Evolutionary conservation across 2,329 filamentous ascomycete genomes (phyloP).

Genomic region (Didymosphaeria variabile): DNA sequence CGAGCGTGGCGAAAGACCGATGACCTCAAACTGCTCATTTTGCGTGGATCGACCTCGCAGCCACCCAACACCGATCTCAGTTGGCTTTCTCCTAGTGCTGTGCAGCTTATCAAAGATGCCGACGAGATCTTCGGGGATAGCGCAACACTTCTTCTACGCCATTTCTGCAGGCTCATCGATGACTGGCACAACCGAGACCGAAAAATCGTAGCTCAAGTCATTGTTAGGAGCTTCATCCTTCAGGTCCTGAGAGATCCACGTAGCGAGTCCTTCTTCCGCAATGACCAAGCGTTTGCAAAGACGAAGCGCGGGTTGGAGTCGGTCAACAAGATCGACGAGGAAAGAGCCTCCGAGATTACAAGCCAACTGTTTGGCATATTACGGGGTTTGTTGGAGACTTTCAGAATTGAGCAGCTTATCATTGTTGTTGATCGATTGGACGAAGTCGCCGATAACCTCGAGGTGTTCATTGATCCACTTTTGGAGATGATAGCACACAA

Average conservation of each 20-base stretch:
- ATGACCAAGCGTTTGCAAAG: not conserved
- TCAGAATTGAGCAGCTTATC: not conserved
- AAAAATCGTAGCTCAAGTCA: no score
- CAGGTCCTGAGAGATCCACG: not conserved
- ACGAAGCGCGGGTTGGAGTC: not conserved
- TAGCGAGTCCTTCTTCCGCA: not conserved
- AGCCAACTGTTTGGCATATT: not conserved
- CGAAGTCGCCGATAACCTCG: constrained; percentile 5
- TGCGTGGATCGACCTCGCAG: constrained; percentile 2
- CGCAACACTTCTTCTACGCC: not conserved
- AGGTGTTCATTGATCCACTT: constrained; percentile 8
- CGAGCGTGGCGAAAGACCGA: not conserved
- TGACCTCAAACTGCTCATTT: not conserved
- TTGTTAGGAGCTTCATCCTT: not conserved
- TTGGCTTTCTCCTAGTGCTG: constrained; percentile 13
- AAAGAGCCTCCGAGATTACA: constrained; percentile 1
- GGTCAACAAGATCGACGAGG: not conserved
- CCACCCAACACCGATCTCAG: constrained; percentile 7
- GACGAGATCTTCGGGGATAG: not conserved
- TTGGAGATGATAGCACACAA: constrained; percentile 5
- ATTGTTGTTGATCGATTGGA: constrained; percentile 16
- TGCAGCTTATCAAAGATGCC: not conserved
- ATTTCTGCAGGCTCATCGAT: not conserved
- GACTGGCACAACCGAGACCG: not conserved
- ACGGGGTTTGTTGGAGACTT: not conserved